Base-by-base conservation (phyloP, 495 filamentous ascomycete species). In the Penicillium maclennaniae region DNA sequence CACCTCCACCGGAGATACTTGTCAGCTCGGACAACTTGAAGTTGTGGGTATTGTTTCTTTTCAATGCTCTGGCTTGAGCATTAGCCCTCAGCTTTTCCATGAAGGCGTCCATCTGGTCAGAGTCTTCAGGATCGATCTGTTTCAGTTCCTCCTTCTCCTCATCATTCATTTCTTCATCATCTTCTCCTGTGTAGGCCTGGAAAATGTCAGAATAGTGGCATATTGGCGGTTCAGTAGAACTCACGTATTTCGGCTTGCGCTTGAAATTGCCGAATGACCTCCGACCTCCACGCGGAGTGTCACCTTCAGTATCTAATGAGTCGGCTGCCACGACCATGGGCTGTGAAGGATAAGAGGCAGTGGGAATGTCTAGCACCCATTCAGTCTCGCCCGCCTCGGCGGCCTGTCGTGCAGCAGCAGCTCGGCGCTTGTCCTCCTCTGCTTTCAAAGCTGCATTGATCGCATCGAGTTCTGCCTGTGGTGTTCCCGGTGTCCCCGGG, bases 311-410 rank as follows among this genome's bases (percentile, higher is more conserved):
- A 55, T 74, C 72, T 4, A 73, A 36, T 19, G 70, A 74, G 36
- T 66, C 65, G 16, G 69, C 71, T 7, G 68, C 61, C 3, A 74
- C 60, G 10, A 72, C 66, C 7, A 65, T 19, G 36, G 69, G 70
- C 23, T 62, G 65, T 23, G 60, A 51, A 16, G 61, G 45, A 44
- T 58, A 53, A 27, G 55, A 49, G 16, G 47, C 46, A 40, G 54
- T 49, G 10, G 47, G 65, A 9, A 62, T 53, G 61, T 76, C 64
- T 23, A 98, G 71, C 26, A 92, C 87, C 93, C 93, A 98, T 71
- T 86, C 83, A 8, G 88, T 87, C 69, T 97, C 93, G 21, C 89
- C 90, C 7, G 86, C 79, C 52, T 87, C 85, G 17, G 81, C 84
- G 4, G 87, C 89, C 49, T 85, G 80, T 49, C 79, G 80, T 41